A percentile compares a stretch with the other conserved stretches of the same genome.
phyloP scores from a whole-genome alignment of 2,329 filamentous ascomycete genomes.

The Elsinoe perseae region DNA sequence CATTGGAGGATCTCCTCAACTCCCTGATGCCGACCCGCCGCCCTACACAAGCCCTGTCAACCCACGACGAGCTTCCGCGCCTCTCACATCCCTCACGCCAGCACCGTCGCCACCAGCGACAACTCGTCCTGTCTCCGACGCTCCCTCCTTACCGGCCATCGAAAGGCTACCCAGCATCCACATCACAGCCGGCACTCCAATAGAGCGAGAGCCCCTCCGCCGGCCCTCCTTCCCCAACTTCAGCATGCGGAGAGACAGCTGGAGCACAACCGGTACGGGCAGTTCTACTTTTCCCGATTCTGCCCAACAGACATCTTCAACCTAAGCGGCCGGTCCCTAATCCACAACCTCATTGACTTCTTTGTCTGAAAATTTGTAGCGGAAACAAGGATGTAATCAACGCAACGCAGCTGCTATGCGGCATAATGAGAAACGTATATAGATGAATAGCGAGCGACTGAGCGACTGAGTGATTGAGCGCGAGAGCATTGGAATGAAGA shows the following conservation, averaged over 20 bases:
- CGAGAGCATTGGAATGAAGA: no score
- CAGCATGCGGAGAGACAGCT: conserved; percentile 11
- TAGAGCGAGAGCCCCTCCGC: conserved; percentile 18
- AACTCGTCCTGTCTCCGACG: conserved; percentile 18
- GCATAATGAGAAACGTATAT: conserved; percentile 10
- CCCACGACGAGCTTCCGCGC: conserved; percentile 8
- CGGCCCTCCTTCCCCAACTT: conserved; percentile 4
- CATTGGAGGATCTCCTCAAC: conserved; percentile 24
- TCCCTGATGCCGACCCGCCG: conserved; percentile 29
- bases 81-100: conserved; percentile 8
- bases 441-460: conserved; percentile 11
- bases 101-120: conserved; percentile 13
- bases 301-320: not conserved
- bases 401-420: no score
- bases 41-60: conserved; percentile 23
- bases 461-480: no score
- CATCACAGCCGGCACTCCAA: conserved; percentile 33
- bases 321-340: not conserved
- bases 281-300: not conserved
- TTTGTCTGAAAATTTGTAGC: not conserved
- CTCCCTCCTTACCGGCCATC: conserved; percentile 32
- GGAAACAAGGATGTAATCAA: conserved; percentile 13
- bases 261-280: not conserved
- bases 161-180: conserved; percentile 39
- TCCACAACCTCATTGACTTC: conserved; percentile 7